Evolutionary conservation across 2,329 filamentous ascomycete species (phyloP), one percentile per base, ranked within the genome.

Genomic region (Xylariaceae sp.): DNA sequence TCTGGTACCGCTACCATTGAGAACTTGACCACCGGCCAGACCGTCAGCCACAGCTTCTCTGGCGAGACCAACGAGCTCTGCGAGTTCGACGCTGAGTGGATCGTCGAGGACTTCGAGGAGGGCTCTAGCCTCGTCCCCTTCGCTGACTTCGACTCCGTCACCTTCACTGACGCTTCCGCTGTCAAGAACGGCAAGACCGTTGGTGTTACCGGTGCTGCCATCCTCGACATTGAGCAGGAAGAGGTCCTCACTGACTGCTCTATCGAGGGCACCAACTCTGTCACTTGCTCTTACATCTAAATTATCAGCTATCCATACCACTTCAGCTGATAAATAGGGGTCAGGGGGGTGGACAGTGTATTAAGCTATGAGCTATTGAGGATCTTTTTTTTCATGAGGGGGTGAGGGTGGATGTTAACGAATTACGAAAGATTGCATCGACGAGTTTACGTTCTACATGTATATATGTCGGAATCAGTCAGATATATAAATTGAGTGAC

Each of bases 11-110:
- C 57, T 2, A 58, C 45, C 0, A 53, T 58, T 40, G 59, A 61
- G 11, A 84, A 84, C 65, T 62, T 72, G 57, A 74, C 72, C 4
- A 82, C 74, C 1, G 79, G 79, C 34, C 64, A 79, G 62, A 73
- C 64, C 2, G 80, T 79, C 37, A 74, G 73, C 27, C 76, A 85
- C 67, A 73, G 70, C 3, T 76, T 84, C 64, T 70, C 62, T 32
- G 71, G 71, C 48, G 69, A 79, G 44, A 65, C 67, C 2, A 68
- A 67, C 5, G 61, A 61, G 3, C 73, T 84, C 9, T 79, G 75
- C 62, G 73, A 80, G 62, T 74, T 75, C 59, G 83, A 83, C 56
- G 81, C 80, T 3, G 81, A 85, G 62, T 85, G 81, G 80, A 84
- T 84, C 58, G 79, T 84, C 11, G 81, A 84, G 69, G 78, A 79